A percentile compares a stretch with the other conserved stretches of the same genome.
These are phyloP conservation scores for Sphaerulina vaccinii DNA, from an alignment of 2,329 filamentous ascomycete species.

Conservation along the genomic window DNA sequence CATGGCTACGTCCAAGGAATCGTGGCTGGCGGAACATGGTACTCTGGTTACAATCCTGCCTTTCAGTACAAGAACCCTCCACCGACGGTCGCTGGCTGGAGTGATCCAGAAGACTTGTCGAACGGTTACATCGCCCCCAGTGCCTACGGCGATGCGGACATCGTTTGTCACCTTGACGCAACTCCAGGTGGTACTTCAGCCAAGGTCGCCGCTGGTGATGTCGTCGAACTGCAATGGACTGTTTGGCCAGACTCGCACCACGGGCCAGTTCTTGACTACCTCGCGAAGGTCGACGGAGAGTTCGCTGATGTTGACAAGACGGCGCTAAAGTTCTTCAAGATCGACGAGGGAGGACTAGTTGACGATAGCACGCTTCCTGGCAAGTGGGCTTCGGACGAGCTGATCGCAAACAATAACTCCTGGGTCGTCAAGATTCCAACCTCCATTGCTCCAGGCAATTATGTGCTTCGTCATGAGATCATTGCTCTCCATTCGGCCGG, in stretches of 20 bases:
- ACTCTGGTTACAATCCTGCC: slow-evolving; percentile 46
- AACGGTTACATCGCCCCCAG: slow-evolving; percentile 34
- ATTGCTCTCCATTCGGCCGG: slow-evolving; percentile 59
- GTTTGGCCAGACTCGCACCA: slow-evolving; percentile 65
- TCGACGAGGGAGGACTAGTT: slow-evolving; percentile 56
- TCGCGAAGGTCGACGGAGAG: slow-evolving; percentile 58
- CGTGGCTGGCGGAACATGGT: slow-evolving; percentile 49
- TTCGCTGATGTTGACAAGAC: slow-evolving; percentile 56
- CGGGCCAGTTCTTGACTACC: slow-evolving; percentile 63
- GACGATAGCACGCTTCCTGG: slow-evolving; percentile 44
- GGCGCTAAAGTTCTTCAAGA: slow-evolving; percentile 62
- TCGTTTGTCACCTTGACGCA: slow-evolving; percentile 53
- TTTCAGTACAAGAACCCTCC: slow-evolving; percentile 38
- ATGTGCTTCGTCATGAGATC: slow-evolving; percentile 59
- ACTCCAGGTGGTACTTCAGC: slow-evolving; percentile 52
- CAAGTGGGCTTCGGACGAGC: slow-evolving; percentile 56
- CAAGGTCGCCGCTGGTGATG: slow-evolving; percentile 58
- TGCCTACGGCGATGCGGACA: slow-evolving; percentile 28
- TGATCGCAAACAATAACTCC: slow-evolving; percentile 49
- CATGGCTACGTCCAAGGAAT: slow-evolving; percentile 50
- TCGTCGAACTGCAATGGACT: slow-evolving; percentile 62
- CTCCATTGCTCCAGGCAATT: slow-evolving; percentile 56
- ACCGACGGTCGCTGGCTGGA: slow-evolving; percentile 53
- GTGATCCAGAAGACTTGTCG: slow-evolving; percentile 43
- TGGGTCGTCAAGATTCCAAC: slow-evolving; percentile 53